Evolutionary conservation across 176 grass and related monocot genomes (phyloP).

Genomic region (Phyllostachys edulis): DNA sequence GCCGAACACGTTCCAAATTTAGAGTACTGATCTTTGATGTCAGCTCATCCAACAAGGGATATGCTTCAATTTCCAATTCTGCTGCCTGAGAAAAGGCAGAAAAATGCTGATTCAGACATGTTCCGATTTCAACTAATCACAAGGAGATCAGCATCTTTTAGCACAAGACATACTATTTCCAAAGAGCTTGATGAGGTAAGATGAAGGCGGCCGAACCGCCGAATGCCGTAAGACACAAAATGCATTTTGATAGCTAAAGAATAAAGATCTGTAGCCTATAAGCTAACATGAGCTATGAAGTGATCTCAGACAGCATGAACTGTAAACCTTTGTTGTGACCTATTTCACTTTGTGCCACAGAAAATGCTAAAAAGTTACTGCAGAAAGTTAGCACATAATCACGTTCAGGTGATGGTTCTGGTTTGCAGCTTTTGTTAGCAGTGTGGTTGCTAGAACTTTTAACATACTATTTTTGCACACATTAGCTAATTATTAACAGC

Average conservation of each 20-base stretch:
- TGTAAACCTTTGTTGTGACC: neutral
- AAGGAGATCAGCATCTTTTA: conserved; percentile 10
- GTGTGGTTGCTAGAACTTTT: neutral
- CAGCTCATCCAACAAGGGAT: conserved; percentile 90
- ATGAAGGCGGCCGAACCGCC: neutral
- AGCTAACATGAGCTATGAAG: neutral
- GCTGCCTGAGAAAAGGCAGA: conserved; percentile 53
- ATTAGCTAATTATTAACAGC: neutral
- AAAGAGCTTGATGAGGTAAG: neutral
- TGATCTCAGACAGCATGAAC: neutral
- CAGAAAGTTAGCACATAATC: neutral
- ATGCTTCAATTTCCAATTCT: conserved; percentile 95
- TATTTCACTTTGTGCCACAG: neutral
- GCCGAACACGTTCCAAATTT: conserved; percentile 81
- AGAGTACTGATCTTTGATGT: conserved; percentile 95
- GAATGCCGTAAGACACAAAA: neutral
- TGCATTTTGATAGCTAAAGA: conserved; percentile 4
- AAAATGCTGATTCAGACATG: conserved; percentile 22
- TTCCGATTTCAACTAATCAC: neutral
- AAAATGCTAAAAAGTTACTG: neutral
- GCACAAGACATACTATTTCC: neutral
- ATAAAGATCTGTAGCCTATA: neutral
- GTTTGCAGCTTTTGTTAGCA: neutral
- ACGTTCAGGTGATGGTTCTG: neutral
- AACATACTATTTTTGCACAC: neutral